Percentiles rank a stretch among this genome's conserved stretches.
Evolutionary conservation across 2,329 filamentous ascomycete genomes (phyloP).

Genomic region (Cercospora sesami): DNA sequence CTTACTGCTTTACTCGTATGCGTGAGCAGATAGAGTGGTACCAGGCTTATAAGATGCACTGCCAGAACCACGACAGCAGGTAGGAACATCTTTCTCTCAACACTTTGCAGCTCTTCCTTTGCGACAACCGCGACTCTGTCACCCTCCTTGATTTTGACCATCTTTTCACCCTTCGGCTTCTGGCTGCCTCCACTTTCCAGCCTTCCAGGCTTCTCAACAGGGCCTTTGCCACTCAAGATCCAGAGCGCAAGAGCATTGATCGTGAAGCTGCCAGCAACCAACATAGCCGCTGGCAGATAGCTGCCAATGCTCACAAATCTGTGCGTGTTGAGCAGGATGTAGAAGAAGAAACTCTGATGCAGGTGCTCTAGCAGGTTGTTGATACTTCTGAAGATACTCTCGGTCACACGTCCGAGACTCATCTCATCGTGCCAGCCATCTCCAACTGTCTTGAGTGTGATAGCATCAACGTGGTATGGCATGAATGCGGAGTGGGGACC

Average conservation of each 20-base stretch:
- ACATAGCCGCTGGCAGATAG: slow-evolving; percentile 96
- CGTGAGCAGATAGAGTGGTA: slow-evolving; percentile 88
- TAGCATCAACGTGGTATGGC: slow-evolving; percentile 93
- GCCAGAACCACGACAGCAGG: slow-evolving; percentile 71
- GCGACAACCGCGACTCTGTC: slow-evolving; percentile 44
- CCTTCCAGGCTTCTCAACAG: slow-evolving; percentile 38
- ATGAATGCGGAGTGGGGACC: slow-evolving; percentile 96
- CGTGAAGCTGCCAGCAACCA: slow-evolving; percentile 89
- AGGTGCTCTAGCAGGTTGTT: slow-evolving; percentile 97
- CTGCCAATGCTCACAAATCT: slow-evolving; percentile 98
- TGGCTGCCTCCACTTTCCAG: slow-evolving; percentile 29
- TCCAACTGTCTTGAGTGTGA: slow-evolving; percentile 87
- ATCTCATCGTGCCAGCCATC: slow-evolving; percentile 98
- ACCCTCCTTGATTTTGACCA: slow-evolving; percentile 42
- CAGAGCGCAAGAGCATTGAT: slow-evolving; percentile 95
- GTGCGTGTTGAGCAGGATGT: slow-evolving; percentile 85
- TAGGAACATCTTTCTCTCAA: slow-evolving; percentile 67
- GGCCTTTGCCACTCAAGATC: slow-evolving; percentile 71
- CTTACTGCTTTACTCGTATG: slow-evolving; percentile 64
- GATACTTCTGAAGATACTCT: slow-evolving; percentile 86
- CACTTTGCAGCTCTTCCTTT: slow-evolving; percentile 41
- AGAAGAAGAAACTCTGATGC: slow-evolving; percentile 99
- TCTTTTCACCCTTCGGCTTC: slow-evolving; percentile 38
- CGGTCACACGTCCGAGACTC: slow-evolving; percentile 84
- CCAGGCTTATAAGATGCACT: slow-evolving; percentile 72